These are phyloP conservation scores for Pyrenochaeta sp. DNA, from an alignment of 2,329 filamentous ascomycete genomes.

Conservation along the genomic window DNA sequence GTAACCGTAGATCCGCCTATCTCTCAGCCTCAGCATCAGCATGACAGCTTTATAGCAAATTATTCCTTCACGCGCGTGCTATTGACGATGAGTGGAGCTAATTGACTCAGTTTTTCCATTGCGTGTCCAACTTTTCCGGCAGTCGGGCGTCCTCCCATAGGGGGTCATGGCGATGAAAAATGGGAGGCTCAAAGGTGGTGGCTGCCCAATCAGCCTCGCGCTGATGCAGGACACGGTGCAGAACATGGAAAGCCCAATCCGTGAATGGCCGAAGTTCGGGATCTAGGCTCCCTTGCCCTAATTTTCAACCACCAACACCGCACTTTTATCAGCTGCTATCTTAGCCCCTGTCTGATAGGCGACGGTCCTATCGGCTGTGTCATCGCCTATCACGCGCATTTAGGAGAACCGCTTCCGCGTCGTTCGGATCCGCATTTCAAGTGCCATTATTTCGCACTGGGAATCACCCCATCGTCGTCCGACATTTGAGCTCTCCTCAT, in stretches of 20 bases:
- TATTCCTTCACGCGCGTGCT: constrained; percentile 9
- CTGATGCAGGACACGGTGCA: constrained; percentile 29
- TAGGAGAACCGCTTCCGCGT: constrained; percentile 24
- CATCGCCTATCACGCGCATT: constrained; percentile 33
- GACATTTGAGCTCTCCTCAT: constrained; percentile 22
- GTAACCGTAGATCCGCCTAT: constrained; percentile 25
- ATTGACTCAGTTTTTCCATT: constrained; percentile 17
- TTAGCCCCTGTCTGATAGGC: constrained; percentile 32
- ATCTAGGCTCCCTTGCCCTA: constrained; percentile 26
- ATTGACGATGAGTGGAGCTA: constrained; percentile 10
- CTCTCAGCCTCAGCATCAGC: constrained; percentile 16
- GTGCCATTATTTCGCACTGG: constrained; percentile 21
- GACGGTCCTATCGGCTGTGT: constrained; percentile 38
- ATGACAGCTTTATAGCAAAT: constrained; percentile 11
- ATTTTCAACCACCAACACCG: constrained; percentile 27
- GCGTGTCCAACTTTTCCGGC: constrained; percentile 36
- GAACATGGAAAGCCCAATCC: constrained; percentile 11
- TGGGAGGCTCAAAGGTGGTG: constrained; percentile 1
- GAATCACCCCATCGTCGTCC: constrained; percentile 29
- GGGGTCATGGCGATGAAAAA: constrained; percentile 18
- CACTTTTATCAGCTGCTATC: constrained; percentile 42
- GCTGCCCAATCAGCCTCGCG: constrained; percentile 30
- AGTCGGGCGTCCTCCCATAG: constrained; percentile 37
- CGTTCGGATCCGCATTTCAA: constrained; percentile 29
- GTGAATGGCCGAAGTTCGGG: constrained; percentile 31